Base-by-base conservation (phyloP, 1,284 basidiomycete genomes). In the Agaricales sp. region DNA sequence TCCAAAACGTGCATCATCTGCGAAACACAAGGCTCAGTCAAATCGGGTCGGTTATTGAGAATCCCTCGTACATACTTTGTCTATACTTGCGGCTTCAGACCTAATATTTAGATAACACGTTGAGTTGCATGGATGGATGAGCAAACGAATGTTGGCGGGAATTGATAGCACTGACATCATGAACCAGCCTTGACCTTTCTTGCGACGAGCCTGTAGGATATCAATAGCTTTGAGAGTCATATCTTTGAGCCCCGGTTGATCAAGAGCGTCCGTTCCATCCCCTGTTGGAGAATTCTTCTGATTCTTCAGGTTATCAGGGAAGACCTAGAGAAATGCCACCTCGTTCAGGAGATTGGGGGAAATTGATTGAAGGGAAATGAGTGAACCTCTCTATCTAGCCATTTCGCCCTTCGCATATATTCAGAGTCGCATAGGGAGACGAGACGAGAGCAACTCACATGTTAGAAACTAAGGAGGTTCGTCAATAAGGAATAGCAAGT, bases 1-100 rank as follows among this genome's bases (percentile, higher is more conserved):
- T 70, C 69, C 43, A 70, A 59, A 22, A 61, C 66, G 47, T 71
- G 69, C 69, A 71, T 71, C 68, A 69, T 69, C 67, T 67, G 49
- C 3, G 41, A 30, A 14, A 3, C 16, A 37, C 43, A 48, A 23
- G 21, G 23, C 20, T 24, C 13, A 48, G 24, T 6, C 19, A 24
- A 18, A 38, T 16, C n/a, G n/a, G 13, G 20, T 39, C 19, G 45
- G 22, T 18, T 8, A 43, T 14, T 3, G 16, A 24, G 13, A 13
- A n/a, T 11, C 30, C 30, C 11, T 8, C 8, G 30, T 43, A 8
- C n/a, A n/a, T 39, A 63, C 64, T 59, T 69, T 70, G 50, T 69
- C 68, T 46, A 69, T 69, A 48, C 63, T 67, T 3, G 68, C 68
- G 54, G 67, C 67, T 52, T 69, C 68, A 21, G 67, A 66, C 63